A percentile compares a stretch with the other conserved stretches of the same genome.
phyloP scores from a whole-genome alignment of 805 yeast species.

The Wickerhamomyces sydowiorum region DNA sequence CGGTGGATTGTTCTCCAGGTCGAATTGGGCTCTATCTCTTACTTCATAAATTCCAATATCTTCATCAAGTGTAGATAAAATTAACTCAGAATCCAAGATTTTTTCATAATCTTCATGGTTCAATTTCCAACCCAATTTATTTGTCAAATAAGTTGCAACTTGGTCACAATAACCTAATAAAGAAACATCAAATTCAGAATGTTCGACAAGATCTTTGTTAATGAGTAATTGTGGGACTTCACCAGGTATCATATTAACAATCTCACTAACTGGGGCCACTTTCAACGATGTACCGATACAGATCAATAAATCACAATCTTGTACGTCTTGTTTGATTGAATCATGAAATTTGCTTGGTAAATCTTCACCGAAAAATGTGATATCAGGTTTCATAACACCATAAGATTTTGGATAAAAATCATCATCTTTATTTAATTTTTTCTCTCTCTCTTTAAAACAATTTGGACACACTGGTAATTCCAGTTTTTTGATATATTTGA shows the following conservation, averaged over 20 bases:
- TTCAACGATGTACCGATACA: slow-evolving; percentile 89
- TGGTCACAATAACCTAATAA: slow-evolving; percentile 82
- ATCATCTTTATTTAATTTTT: slow-evolving; percentile 22
- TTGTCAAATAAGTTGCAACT: slow-evolving; percentile 59
- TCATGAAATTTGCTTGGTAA: slow-evolving; percentile 68
- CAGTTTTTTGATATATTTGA: slow-evolving; percentile 48
- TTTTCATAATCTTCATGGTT: slow-evolving; percentile 45
- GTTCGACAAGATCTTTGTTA: slow-evolving; percentile 69
- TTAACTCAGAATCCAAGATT: slow-evolving; percentile 27
- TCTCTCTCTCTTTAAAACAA: slow-evolving; percentile 44
- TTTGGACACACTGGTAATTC: slow-evolving; percentile 69
- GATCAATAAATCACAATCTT: slow-evolving; percentile 68
- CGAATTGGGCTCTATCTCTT: slow-evolving; percentile 24
- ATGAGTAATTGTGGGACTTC: slow-evolving; percentile 79
- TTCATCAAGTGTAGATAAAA: slow-evolving; percentile 23
- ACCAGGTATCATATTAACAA: slow-evolving; percentile 68
- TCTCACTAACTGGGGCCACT: slow-evolving; percentile 88
- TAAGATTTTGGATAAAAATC: slow-evolving; percentile 36
- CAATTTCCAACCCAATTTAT: slow-evolving; percentile 54
- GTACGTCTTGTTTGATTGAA: slow-evolving; percentile 50
- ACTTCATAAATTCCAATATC: slow-evolving; percentile 30
- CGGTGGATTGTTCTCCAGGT: slow-evolving; percentile 2
- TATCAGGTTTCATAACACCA: slow-evolving; percentile 90
- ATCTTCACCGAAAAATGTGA: slow-evolving; percentile 86
- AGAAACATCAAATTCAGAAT: slow-evolving; percentile 73